Conservation (phyloP, 371 early-diverging fungal genomes). For the Rozella allomycis region DNA sequence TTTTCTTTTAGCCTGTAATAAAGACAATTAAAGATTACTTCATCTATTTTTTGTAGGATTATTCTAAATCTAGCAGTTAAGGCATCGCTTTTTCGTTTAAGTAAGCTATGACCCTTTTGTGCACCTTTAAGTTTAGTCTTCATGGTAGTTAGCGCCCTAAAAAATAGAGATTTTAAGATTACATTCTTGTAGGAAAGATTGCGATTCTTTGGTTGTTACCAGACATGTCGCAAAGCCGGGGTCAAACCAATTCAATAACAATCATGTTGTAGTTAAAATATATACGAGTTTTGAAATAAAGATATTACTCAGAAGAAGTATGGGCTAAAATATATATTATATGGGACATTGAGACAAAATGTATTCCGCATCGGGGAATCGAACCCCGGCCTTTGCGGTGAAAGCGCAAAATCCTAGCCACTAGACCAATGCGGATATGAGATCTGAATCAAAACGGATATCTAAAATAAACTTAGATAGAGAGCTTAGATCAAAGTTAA, state of each 20-base stretch:
- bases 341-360: too few relatives aligned
- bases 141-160: slow-evolving; percentile 76
- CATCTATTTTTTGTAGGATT: slow-evolving; percentile 83
- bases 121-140: slow-evolving; percentile 92
- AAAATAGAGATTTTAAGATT: not conserved
- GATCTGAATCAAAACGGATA: too few relatives aligned
- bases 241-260: not conserved
- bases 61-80: slow-evolving; percentile 82
- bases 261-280: too few relatives aligned
- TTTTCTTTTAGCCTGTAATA: slow-evolving; percentile 45
- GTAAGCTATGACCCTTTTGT: slow-evolving; percentile 88
- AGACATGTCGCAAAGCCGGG: not conserved
- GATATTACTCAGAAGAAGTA: too few relatives aligned
- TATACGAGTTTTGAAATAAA: too few relatives aligned
- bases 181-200: slow-evolving; percentile 3
- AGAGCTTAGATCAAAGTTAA: too few relatives aligned
- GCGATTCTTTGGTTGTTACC: not conserved
- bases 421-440: too few relatives aligned
- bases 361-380: too few relatives aligned
- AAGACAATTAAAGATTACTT: slow-evolving; percentile 14
- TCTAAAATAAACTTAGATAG: too few relatives aligned
- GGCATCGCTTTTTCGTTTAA: slow-evolving; percentile 56
- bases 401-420: too few relatives aligned
- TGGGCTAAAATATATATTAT: too few relatives aligned
- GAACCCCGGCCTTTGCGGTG: too few relatives aligned